Percentiles rank a stretch among this genome's conserved stretches.
Evolutionary conservation across 371 early-diverging fungal species (phyloP).

Genomic region (Umbelopsis sp.): DNA sequence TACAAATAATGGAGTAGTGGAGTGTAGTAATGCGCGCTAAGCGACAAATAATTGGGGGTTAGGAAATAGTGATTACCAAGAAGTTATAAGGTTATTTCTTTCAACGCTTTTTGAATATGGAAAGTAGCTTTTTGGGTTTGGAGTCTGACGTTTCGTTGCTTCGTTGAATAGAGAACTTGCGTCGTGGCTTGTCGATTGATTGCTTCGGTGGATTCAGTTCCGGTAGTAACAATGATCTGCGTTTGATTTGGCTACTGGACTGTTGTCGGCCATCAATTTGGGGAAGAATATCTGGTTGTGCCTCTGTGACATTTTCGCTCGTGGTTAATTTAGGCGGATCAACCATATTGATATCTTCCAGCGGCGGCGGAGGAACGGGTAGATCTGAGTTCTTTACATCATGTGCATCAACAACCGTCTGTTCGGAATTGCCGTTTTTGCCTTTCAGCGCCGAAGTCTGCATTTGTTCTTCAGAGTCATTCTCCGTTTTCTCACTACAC

Average conservation of each 20-base stretch:
- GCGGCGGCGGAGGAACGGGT: background rate
- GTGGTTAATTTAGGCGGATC: background rate
- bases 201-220: background rate
- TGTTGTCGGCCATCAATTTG: conserved; percentile 12
- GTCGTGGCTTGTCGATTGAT: background rate
- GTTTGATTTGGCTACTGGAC: background rate
- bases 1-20: background rate
- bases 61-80: background rate
- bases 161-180: conserved; percentile 1
- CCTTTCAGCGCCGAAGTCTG: background rate
- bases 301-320: background rate
- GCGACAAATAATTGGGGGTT: background rate
- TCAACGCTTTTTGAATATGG: conserved; percentile 1
- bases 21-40: background rate
- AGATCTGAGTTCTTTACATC: background rate
- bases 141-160: background rate
- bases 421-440: conserved; percentile 15
- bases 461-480: background rate
- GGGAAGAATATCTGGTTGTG: background rate
- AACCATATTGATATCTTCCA: background rate
- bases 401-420: conserved; percentile 6
- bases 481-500: background rate
- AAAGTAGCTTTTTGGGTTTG: background rate
- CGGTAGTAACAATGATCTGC: background rate
- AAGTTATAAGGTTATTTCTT: background rate